Evolutionary conservation across 2,329 filamentous ascomycete genomes (phyloP).

Genomic region (Lizonia empirigonia): DNA sequence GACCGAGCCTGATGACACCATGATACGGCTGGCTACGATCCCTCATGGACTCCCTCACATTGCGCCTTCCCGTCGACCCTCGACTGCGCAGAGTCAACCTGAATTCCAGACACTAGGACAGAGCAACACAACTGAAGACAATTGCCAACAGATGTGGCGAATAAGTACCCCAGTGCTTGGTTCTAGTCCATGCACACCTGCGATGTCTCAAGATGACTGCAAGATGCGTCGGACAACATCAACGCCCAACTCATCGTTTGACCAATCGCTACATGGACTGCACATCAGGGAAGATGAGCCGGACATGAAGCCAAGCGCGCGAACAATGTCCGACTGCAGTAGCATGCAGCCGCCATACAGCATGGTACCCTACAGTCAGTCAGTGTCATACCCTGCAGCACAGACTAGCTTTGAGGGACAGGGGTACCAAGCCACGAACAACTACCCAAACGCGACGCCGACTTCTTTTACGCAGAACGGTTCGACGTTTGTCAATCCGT

Average conservation of each 20-base stretch:
- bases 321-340: constrained; percentile 3
- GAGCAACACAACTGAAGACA: not conserved
- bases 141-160: not conserved
- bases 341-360: constrained; percentile 2
- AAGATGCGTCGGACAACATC: constrained; percentile 6
- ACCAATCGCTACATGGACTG: constrained; percentile 9
- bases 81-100: not conserved
- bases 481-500: constrained; percentile 14
- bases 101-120: not conserved
- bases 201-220: not conserved
- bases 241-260: constrained; percentile 15
- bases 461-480: not conserved
- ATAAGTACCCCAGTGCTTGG: not conserved
- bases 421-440: constrained; percentile 1
- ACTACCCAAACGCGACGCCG: constrained; percentile 2
- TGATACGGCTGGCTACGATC: not conserved
- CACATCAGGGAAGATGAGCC: constrained; percentile 6
- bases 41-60: not conserved
- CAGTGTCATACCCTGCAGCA: constrained; percentile 11
- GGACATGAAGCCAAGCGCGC: constrained; percentile 18
- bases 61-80: not conserved
- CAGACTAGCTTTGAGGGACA: constrained; percentile 6
- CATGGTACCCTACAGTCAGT: constrained; percentile 5
- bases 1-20: constrained; percentile 31
- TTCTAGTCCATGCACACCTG: constrained; percentile 8